These are phyloP conservation scores for Ophiognomonia clavigignenti-juglandacearum DNA, from an alignment of 2,329 filamentous ascomycete species.

Conservation along the genomic window DNA sequence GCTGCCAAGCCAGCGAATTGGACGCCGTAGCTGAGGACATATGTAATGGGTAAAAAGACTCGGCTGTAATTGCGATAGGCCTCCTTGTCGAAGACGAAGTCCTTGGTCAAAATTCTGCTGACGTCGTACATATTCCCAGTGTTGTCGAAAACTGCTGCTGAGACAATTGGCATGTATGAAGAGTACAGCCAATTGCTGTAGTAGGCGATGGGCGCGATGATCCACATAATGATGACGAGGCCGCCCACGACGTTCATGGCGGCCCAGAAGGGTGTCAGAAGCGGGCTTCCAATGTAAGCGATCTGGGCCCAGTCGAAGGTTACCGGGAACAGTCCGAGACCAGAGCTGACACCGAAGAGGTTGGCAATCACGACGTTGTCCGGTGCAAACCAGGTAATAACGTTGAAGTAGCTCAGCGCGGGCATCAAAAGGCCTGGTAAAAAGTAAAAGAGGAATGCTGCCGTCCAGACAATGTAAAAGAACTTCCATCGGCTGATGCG, in stretches of 20 bases:
- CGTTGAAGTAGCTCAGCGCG: constrained; percentile 82
- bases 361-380: constrained; percentile 84
- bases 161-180: constrained; percentile 82
- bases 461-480: constrained; percentile 69
- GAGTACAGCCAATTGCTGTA: constrained; percentile 77
- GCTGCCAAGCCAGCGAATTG: constrained; percentile 81
- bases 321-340: constrained; percentile 75
- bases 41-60: constrained; percentile 82
- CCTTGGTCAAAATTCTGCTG: constrained; percentile 68
- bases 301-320: constrained; percentile 93
- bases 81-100: constrained; percentile 72
- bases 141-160: constrained; percentile 81
- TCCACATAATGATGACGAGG: constrained; percentile 79
- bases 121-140: constrained; percentile 77
- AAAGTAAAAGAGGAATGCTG: constrained; percentile 78
- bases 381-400: constrained; percentile 83
- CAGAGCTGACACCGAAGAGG: constrained; percentile 80
- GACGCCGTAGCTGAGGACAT: constrained; percentile 79
- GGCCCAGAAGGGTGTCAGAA: constrained; percentile 82
- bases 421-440: constrained; percentile 78
- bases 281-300: constrained; percentile 78
- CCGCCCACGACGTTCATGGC: constrained; percentile 80
- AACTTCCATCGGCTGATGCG: constrained; percentile 77
- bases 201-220: constrained; percentile 73
- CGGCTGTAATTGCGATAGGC: constrained; percentile 79